Percentiles rank a stretch among this genome's conserved stretches.
These are phyloP conservation scores for Limnanthes douglasii DNA, from an alignment of 345 rosid genomes.

Conservation along the genomic window DNA sequence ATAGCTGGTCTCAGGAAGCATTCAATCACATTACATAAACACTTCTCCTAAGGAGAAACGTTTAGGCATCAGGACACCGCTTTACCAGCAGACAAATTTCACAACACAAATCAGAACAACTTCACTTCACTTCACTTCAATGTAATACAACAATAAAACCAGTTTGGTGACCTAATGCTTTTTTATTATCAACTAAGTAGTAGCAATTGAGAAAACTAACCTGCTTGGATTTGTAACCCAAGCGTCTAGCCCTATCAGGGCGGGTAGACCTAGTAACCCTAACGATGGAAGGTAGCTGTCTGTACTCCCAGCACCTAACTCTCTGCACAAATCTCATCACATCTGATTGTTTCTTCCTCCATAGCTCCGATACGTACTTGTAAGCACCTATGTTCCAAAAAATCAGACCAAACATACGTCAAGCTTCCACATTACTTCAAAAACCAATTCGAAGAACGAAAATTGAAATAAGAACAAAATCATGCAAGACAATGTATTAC, in stretches of 20 bases:
- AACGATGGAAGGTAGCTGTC: constrained; percentile 91
- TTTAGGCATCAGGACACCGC: constrained; percentile 13
- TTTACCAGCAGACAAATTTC: constrained; percentile 11
- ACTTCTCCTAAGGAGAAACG: neutral
- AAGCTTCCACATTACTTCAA: no score
- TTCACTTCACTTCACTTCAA: neutral
- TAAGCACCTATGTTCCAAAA: constrained; percentile 53
- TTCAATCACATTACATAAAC: constrained; percentile 15
- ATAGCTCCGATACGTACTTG: constrained; percentile 94
- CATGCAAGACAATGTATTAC: no score
- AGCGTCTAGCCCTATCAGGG: constrained; percentile 92
- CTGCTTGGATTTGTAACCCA: constrained; percentile 99
- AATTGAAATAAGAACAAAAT: no score
- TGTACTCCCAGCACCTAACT: constrained; percentile 98
- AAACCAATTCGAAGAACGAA: no score
- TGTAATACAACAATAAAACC: neutral
- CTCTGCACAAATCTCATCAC: constrained; percentile 96
- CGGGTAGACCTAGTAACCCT: constrained; percentile 84
- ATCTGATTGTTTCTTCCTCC: constrained; percentile 99
- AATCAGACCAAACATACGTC: no score
- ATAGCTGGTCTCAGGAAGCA: constrained; percentile 22
- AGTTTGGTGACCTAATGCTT: neutral
- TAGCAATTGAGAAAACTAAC: constrained; percentile 11
- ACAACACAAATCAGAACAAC: neutral
- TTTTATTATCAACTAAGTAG: neutral